A percentile compares a stretch with the other conserved stretches of the same genome.
phyloP scores from a whole-genome alignment of 139 green algal genomes.

The Volvox africanus region DNA sequence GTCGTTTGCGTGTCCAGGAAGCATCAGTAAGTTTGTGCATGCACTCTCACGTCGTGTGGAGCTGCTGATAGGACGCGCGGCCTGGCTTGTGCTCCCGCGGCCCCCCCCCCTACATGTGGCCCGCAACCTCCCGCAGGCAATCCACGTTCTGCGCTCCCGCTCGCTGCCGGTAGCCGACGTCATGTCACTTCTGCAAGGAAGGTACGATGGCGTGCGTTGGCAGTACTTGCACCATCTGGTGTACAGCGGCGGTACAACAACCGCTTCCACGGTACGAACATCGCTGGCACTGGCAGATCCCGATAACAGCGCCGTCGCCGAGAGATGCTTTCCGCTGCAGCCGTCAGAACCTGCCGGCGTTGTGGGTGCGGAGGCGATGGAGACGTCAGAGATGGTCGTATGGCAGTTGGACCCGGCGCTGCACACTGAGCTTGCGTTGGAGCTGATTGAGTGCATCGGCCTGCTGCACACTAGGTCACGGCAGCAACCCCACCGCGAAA shows the following conservation, averaged over 20 bases:
- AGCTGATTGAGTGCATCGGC: conserved; percentile 54
- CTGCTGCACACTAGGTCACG: not conserved
- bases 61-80: no score
- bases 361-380: not conserved
- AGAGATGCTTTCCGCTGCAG: not conserved
- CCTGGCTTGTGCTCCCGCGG: no score
- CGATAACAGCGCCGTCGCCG: not conserved
- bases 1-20: no score
- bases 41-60: no score
- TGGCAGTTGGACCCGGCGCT: conserved; percentile 41
- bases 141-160: conserved; percentile 42
- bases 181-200: conserved; percentile 47
- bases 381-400: not conserved
- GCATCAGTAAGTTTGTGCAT: no score
- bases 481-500: no score
- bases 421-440: conserved; percentile 78
- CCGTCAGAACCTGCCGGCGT: not conserved
- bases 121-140: not conserved
- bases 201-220: conserved; percentile 63
- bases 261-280: not conserved
- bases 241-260: conserved; percentile 4
- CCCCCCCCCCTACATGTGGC: no score
- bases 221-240: conserved; percentile 80
- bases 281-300: not conserved
- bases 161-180: conserved; percentile 28